Conservation (phyloP, 2,329 filamentous ascomycete genomes). For the Penicillium polonicum region DNA sequence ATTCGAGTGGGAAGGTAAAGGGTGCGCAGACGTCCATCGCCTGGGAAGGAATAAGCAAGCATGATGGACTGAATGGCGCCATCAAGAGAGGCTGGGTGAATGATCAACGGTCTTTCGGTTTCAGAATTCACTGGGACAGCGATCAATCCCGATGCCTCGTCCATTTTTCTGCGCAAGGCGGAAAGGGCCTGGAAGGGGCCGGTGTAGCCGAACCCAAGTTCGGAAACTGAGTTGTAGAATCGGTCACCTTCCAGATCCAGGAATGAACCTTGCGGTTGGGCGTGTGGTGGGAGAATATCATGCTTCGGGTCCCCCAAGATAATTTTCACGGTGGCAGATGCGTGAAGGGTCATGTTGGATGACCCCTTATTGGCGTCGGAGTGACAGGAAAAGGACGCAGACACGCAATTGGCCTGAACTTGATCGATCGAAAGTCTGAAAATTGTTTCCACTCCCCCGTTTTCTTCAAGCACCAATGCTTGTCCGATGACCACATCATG, state of each 20-base stretch:
- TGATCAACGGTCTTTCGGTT: conserved; percentile 3
- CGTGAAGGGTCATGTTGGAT: conserved; percentile 18
- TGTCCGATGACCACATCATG: conserved; percentile 26
- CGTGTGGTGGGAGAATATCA: conserved; percentile 10
- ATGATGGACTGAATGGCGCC: conserved; percentile 25
- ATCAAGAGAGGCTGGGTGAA: conserved; percentile 20
- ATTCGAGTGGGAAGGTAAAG: conserved; percentile 25
- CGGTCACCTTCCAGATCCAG: conserved; percentile 21
- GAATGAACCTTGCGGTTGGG: conserved; percentile 1
- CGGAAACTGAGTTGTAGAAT: conserved; percentile 27
- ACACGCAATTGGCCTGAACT: background rate
- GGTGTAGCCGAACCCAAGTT: conserved; percentile 30
- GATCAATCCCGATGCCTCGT: conserved; percentile 22
- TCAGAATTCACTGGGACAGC: conserved; percentile 8
- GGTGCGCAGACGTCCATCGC: conserved; percentile 19
- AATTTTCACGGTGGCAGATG: conserved; percentile 14
- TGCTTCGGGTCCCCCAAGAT: conserved; percentile 8
- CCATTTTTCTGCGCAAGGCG: conserved; percentile 18
- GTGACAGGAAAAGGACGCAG: conserved; percentile 21
- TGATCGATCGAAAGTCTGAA: conserved; percentile 22
- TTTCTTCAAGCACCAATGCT: conserved; percentile 29
- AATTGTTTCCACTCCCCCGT: conserved; percentile 20
- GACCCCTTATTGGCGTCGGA: conserved; percentile 18
- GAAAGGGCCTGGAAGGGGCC: conserved; percentile 24
- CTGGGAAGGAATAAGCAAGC: conserved; percentile 24